phyloP scores from a whole-genome alignment of 352 stramenopile genomes.

The Pythium plurisporium region DNA sequence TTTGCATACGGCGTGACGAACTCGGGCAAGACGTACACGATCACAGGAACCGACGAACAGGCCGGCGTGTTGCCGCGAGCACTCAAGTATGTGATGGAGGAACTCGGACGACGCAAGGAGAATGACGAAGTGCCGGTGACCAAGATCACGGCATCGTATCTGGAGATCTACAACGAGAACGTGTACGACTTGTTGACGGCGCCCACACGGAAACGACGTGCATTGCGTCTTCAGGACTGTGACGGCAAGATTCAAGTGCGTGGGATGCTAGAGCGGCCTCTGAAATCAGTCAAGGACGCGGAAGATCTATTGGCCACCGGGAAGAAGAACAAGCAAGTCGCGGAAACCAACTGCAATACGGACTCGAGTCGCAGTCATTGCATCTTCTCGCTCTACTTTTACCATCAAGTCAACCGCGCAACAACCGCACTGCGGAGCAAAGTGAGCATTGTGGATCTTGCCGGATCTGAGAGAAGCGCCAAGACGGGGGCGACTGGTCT shows the following conservation, averaged over 20 bases:
- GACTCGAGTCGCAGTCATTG: conserved; percentile 90
- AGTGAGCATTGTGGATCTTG: conserved; percentile 96
- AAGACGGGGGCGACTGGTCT: conserved; percentile 75
- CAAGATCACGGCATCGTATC: conserved; percentile 88
- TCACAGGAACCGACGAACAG: conserved; percentile 84
- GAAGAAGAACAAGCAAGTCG: conserved; percentile 69
- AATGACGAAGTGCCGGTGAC: conserved; percentile 34
- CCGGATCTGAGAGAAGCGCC: conserved; percentile 70
- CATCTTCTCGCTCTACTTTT: conserved; percentile 85
- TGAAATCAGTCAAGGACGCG: conserved; percentile 64
- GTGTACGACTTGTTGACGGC: conserved; percentile 93
- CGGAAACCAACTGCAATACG: conserved; percentile 86
- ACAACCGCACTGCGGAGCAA: conserved; percentile 22
- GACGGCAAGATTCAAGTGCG: conserved; percentile 88
- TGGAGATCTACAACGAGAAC: conserved; percentile 99
- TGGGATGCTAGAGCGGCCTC: conserved; percentile 60
- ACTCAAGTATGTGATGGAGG: conserved; percentile 61
- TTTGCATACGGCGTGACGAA: conserved; percentile 99
- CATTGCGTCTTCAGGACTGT: conserved; percentile 73
- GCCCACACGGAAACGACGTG: conserved; percentile 48
- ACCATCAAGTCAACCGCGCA: conserved; percentile 39
- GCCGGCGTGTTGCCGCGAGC: conserved; percentile 84
- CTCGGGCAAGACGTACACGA: conserved; percentile 98
- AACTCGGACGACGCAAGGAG: conserved; percentile 50
- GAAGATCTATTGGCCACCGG: conserved; percentile 69